phyloP scores from a whole-genome alignment of 2,329 filamentous ascomycete species.

The Ascosphaera apis region DNA sequence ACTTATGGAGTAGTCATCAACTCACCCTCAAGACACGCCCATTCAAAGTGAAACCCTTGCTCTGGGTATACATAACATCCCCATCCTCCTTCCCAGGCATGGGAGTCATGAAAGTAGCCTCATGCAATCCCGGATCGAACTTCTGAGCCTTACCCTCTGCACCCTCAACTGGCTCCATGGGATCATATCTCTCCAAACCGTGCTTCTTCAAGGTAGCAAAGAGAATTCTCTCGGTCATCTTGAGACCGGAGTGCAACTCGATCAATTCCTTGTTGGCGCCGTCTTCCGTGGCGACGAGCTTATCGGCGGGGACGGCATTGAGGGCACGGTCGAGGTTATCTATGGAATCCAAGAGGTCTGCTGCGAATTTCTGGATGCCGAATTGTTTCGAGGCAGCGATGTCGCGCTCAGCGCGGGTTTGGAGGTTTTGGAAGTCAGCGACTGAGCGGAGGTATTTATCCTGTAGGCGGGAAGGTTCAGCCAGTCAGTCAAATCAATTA shows the following conservation, averaged over 20 bases:
- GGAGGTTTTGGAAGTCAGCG: constrained; percentile 93
- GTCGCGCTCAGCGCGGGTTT: constrained; percentile 81
- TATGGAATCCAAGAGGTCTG: constrained; percentile 81
- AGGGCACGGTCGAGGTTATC: constrained; percentile 96
- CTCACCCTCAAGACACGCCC: constrained; percentile 62
- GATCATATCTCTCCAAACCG: constrained; percentile 73
- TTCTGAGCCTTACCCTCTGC: constrained; percentile 39
- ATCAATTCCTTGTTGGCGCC: constrained; percentile 46
- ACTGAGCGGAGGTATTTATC: constrained; percentile 87
- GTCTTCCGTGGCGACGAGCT: constrained; percentile 34
- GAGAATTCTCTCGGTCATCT: constrained; percentile 84
- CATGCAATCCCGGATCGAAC: constrained; percentile 92
- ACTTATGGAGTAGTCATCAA: background rate
- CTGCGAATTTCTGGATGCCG: constrained; percentile 80
- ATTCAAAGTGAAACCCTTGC: constrained; percentile 89
- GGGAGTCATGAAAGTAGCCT: constrained; percentile 86
- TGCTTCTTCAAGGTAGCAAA: constrained; percentile 81
- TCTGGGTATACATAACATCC: constrained; percentile 75
- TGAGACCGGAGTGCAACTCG: constrained; percentile 67
- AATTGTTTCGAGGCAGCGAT: constrained; percentile 74
- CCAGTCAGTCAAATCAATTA: background rate
- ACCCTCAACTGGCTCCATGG: constrained; percentile 21
- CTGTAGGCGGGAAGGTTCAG: constrained; percentile 23
- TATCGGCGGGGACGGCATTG: constrained; percentile 49
- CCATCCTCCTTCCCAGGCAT: constrained; percentile 74